phyloP scores from a whole-genome alignment of 805 yeast species.

The Cyberlindnera meyerae region DNA sequence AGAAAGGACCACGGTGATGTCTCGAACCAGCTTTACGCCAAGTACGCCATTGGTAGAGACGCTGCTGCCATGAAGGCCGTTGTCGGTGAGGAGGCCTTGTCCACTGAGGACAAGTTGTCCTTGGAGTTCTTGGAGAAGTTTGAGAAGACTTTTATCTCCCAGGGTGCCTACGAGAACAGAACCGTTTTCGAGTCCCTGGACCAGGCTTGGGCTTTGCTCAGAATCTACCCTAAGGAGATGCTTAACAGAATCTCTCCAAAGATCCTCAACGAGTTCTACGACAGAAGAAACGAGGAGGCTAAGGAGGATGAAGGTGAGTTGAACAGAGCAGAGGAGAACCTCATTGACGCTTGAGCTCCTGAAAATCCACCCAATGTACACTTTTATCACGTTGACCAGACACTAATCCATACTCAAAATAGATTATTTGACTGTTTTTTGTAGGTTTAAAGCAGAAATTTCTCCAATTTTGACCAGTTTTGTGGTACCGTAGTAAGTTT shows the following conservation, averaged over 20 bases:
- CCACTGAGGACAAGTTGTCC: constrained; percentile 95
- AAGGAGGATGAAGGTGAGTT: constrained; percentile 41
- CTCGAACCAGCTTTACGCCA: constrained; percentile 97
- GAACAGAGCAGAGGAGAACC: constrained; percentile 29
- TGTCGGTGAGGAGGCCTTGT: constrained; percentile 98
- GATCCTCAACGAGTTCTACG: constrained; percentile 92
- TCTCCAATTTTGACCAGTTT: too few species aligned
- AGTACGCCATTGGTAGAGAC: constrained; percentile 99
- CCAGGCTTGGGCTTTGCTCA: constrained; percentile 95
- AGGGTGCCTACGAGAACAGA: constrained; percentile 97
- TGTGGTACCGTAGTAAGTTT: too few species aligned
- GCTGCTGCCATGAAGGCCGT: constrained; percentile 99
- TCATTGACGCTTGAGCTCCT: constrained; percentile 32
- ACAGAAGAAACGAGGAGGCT: constrained; percentile 68
- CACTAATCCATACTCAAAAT: too few species aligned
- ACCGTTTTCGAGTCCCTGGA: constrained; percentile 91
- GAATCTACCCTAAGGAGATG: constrained; percentile 99
- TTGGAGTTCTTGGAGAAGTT: constrained; percentile 97
- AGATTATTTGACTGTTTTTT: too few species aligned
- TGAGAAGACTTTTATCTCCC: constrained; percentile 90
- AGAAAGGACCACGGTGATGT: constrained; percentile 99
- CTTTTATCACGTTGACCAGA: too few species aligned
- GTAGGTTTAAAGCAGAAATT: too few species aligned
- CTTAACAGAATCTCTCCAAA: constrained; percentile 98
- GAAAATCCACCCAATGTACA: too few species aligned